These are phyloP conservation scores for Scytalidium lignicola DNA, from an alignment of 2,329 filamentous ascomycete species.

Conservation along the genomic window DNA sequence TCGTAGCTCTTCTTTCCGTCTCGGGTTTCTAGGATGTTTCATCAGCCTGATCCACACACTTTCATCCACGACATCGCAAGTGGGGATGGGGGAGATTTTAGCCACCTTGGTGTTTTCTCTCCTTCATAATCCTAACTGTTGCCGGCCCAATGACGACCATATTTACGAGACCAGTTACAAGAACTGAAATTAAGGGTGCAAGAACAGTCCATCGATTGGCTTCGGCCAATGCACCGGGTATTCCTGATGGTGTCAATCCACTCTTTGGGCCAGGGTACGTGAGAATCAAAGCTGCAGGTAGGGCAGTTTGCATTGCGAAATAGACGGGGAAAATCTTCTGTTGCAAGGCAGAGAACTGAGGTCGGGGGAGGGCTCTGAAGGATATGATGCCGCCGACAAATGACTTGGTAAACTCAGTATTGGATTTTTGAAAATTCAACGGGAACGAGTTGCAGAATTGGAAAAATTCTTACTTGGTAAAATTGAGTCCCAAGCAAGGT, in stretches of 20 bases:
- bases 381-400: slow-evolving; percentile 72
- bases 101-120: slow-evolving; percentile 74
- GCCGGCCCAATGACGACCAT: slow-evolving; percentile 66
- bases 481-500: slow-evolving; percentile 81
- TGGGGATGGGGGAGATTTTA: slow-evolving; percentile 8
- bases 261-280: slow-evolving; percentile 67
- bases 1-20: slow-evolving; percentile 89
- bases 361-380: slow-evolving; percentile 70
- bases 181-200: slow-evolving; percentile 63
- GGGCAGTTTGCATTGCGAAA: slow-evolving; percentile 74
- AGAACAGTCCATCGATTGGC: slow-evolving; percentile 61
- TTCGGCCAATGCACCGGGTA: slow-evolving; percentile 53
- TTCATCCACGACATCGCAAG: not conserved
- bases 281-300: slow-evolving; percentile 68
- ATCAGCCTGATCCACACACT: not conserved
- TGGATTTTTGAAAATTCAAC: no score
- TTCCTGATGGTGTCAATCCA: slow-evolving; percentile 33
- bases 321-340: slow-evolving; percentile 80
- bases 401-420: slow-evolving; percentile 43
- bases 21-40: slow-evolving; percentile 56
- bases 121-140: slow-evolving; percentile 68
- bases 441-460: no score
- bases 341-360: slow-evolving; percentile 78
- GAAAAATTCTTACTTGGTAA: slow-evolving; percentile 60
- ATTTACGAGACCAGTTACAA: slow-evolving; percentile 68